These are phyloP conservation scores for Pseudopithomyces maydicus DNA, from an alignment of 2,329 filamentous ascomycete genomes.

Conservation along the genomic window DNA sequence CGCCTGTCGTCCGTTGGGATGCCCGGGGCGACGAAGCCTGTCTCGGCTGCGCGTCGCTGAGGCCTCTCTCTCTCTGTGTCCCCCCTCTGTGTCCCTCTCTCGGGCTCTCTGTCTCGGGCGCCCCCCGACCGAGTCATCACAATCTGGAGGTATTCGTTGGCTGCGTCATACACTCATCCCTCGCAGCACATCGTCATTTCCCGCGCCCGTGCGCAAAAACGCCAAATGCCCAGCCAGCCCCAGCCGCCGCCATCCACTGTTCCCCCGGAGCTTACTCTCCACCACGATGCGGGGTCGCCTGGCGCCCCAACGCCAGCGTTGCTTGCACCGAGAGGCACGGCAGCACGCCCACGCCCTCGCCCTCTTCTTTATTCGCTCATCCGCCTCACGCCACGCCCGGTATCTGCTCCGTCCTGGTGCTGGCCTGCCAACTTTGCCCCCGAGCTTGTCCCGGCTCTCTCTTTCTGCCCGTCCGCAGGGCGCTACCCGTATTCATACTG, in stretches of 20 bases:
- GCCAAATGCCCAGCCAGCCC: constrained; percentile 20
- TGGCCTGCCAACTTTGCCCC: not conserved
- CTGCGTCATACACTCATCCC: constrained; percentile 2
- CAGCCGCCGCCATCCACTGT: constrained; percentile 26
- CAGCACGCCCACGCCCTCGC: not conserved
- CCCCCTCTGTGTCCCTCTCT: too few relatives aligned
- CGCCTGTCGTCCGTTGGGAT: too few relatives aligned
- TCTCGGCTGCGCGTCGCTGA: not conserved
- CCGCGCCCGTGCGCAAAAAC: constrained; percentile 6
- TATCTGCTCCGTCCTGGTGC: not conserved
- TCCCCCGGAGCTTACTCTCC: constrained; percentile 15
- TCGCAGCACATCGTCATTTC: constrained; percentile 35
- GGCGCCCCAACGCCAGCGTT: constrained; percentile 22
- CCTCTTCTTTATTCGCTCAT: not conserved
- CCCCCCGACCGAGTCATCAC: too few relatives aligned
- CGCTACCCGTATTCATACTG: too few relatives aligned
- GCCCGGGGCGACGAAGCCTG: not conserved
- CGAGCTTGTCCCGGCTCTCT: not conserved
- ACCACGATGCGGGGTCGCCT: constrained; percentile 33
- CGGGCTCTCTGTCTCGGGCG: too few relatives aligned
- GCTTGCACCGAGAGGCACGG: constrained; percentile 5
- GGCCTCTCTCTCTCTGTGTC: too few relatives aligned
- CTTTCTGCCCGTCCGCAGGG: too few relatives aligned
- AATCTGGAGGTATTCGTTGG: too few relatives aligned
- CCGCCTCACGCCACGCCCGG: not conserved